Evolutionary conservation across 192 early-diverging fungal genomes (phyloP), one percentile per base, ranked within the genome.

Genomic region (Mortierella hygrophila): DNA sequence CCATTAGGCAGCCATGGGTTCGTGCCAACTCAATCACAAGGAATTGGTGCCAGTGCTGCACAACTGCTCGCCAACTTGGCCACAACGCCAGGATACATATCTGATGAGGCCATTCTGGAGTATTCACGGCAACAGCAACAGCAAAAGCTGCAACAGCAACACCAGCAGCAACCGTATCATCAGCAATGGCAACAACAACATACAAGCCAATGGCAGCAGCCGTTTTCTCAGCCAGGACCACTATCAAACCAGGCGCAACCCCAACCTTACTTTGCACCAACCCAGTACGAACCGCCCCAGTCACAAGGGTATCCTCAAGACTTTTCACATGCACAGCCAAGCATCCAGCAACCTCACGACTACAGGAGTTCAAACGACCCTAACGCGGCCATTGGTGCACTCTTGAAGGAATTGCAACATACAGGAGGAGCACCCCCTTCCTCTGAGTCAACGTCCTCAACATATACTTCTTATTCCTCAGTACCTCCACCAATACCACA

Each of bases 41-140:
- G 74, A 10, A 40, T 84, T 4, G 78, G 79, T 7, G 55, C 84
- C 20, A 72, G 46, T 21, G 79, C 78, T 15, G 77, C 82, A 4
- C 57, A 76, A 1, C n/a, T 85, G 4, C 46, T 86, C 1, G 84
- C 84, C 38, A 80, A 86, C 16, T 44, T 86, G 47, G 76, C 84
- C 7, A 63, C 84, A 1, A 70, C 77, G 6, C 84, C 84, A 18
- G 84, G 84, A 1, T 86, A 78, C 41, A 75, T 86, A n/a, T 86
- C 84, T 15, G 79, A 86, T 3, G n/a, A 75, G 0, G 84, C 79
- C 0, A 86, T 86, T 42, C 79, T 81, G 37, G 84, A 81, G 42
- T 86, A 86, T 46, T 41, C 60, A 3, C 42, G 73, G 23, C 54
- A 32, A 38, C 78, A 80, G 4, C 65, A 46, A 1, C 76, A 77